A percentile compares a stretch with the other conserved stretches of the same genome.
Evolutionary conservation across 139 green algal species (phyloP).

Genomic region (Pycnococcus provasolii): DNA sequence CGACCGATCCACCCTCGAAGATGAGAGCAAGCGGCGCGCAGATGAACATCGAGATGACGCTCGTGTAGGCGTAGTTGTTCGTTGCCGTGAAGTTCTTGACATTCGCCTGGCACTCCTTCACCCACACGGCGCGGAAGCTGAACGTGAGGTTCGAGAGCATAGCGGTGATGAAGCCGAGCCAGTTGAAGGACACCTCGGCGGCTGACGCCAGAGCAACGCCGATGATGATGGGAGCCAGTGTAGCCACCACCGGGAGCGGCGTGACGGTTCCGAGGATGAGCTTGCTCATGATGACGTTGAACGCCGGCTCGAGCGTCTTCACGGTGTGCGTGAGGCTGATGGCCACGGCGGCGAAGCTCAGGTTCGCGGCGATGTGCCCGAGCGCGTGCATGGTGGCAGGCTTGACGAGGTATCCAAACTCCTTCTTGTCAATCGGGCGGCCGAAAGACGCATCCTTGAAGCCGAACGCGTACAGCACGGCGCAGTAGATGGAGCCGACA

Average conservation of each 20-base stretch:
- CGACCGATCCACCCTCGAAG: conserved; percentile 60
- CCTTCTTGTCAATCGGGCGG: conserved; percentile 35
- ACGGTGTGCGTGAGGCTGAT: conserved; percentile 95
- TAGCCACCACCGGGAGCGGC: conserved; percentile 59
- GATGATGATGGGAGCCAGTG: conserved; percentile 82
- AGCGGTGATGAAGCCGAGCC: conserved; percentile 80
- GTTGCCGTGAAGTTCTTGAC: conserved; percentile 78
- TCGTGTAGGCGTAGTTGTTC: conserved; percentile 94
- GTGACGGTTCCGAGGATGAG: conserved; percentile 66
- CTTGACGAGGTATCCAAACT: neutral
- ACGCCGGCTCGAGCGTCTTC: conserved; percentile 81
- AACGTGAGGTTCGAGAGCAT: conserved; percentile 93
- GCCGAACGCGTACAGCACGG: conserved; percentile 59
- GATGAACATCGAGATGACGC: conserved; percentile 84
- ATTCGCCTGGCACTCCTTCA: conserved; percentile 52
- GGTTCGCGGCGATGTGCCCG: conserved; percentile 91
- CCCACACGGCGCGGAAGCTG: conserved; percentile 78
- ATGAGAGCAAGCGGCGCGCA: conserved; percentile 71
- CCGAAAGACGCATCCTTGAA: conserved; percentile 80
- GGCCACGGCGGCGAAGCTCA: conserved; percentile 94
- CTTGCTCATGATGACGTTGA: conserved; percentile 75
- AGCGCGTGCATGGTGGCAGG: conserved; percentile 91
- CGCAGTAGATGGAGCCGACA: conserved; percentile 76
- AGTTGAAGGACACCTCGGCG: conserved; percentile 82
- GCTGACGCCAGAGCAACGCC: conserved; percentile 25